These are phyloP conservation scores for Krasilnikovozyma curviuscula DNA, from an alignment of 768 basidiomycete genomes.

Conservation along the genomic window DNA sequence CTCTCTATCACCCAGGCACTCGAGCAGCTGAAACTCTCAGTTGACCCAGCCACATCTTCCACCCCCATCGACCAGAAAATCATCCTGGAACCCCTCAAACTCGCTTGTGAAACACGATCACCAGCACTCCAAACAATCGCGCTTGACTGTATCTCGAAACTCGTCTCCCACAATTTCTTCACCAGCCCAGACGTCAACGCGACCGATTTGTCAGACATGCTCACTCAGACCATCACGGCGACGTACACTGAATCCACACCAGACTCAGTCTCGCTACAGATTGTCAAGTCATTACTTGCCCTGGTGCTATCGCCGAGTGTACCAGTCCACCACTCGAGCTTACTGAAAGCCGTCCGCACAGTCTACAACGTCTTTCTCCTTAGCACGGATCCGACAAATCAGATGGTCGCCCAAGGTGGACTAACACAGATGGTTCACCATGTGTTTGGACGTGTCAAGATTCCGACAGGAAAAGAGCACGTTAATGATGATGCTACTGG, in stretches of 20 bases:
- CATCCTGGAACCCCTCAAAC: conserved; percentile 82
- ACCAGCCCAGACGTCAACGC: conserved; percentile 43
- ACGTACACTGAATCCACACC: conserved; percentile 75
- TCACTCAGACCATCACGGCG: conserved; percentile 82
- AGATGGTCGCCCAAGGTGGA: conserved; percentile 95
- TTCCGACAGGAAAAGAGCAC: conserved; percentile 16
- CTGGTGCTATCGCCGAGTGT: conserved; percentile 70
- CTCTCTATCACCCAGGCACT: too few species aligned
- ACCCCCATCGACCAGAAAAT: conserved; percentile 9
- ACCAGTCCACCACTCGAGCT: conserved; percentile 82
- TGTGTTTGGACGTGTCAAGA: conserved; percentile 51
- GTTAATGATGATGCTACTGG: conserved; percentile 4
- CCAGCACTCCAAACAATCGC: conserved; percentile 93
- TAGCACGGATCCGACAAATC: conserved; percentile 73
- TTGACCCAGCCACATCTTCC: not conserved
- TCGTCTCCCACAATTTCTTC: conserved; percentile 95
- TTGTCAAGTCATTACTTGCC: conserved; percentile 82
- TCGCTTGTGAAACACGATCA: conserved; percentile 85
- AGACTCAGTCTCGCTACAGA: conserved; percentile 80
- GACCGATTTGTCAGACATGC: conserved; percentile 54
- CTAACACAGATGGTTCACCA: conserved; percentile 97
- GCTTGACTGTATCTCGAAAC: conserved; percentile 89
- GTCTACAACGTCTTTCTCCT: conserved; percentile 96
- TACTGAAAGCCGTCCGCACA: conserved; percentile 87
- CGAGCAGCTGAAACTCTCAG: conserved; percentile 6